Base-by-base conservation (phyloP, 352 stramenopile species). In the Globisporangium radiosum region DNA sequence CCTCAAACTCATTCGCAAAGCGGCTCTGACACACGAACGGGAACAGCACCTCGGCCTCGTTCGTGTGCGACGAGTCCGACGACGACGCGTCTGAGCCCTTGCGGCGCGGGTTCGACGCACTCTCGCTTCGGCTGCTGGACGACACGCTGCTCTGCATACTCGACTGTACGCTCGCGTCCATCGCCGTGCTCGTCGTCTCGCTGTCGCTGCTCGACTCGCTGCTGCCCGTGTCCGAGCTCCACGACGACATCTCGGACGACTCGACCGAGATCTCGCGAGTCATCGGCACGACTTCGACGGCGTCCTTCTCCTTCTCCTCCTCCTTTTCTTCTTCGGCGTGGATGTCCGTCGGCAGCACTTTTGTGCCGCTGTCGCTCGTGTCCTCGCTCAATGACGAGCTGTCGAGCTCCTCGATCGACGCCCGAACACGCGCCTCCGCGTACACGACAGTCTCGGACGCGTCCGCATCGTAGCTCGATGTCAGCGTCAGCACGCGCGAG, bases 1-100 rank as follows among this genome's bases (percentile, higher is more conserved):
- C 79, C 38, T 88, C 75, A 70, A 94, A 94, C 49, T 94, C 84
- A 53, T 94, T 91, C 44, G 78, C 67, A 59, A 94, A 94, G 38
- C 84, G 84, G 45, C 81, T 90, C 53, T 90, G 84, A 60, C 81
- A 94, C 42, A 94, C 83, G 60, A 91, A 92, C 19, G 84, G 81
- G 47, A 94, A 88, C n/a, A 94, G 56, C 44, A 87, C 80, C 49
- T 92, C 78, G 0, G 67, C 76, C 48, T 88, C 79, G 58, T 74
- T 79, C 9, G 63, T 15, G 13, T 64, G 59, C 6, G 74, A 78
- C 36, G 77, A 86, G 14, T 72, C 66, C 25, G 77, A 83, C 44
- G 75, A 84, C 5, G 81, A 90, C 10, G 74, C 69, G 39, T 77
- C 72, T 7, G 75, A 88, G 4, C 55, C 66, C 70, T 81, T 70